Evolutionary conservation across 352 stramenopile genomes (phyloP), one percentile per base, ranked within the genome.

Genomic region (Phytophthora colocasiae): DNA sequence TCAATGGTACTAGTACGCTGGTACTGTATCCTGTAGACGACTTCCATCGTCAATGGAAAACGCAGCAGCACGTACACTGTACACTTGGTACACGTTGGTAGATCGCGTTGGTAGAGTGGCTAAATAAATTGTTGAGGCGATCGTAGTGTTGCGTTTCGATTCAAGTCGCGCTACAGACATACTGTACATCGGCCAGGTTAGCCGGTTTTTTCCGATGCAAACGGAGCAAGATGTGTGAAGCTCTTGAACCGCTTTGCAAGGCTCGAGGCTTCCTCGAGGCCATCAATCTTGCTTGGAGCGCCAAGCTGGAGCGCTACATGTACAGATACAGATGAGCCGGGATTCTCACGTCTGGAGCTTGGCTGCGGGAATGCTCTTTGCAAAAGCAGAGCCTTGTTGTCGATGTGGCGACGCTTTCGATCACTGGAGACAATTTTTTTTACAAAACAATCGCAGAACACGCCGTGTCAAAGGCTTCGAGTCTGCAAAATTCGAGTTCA

Each of bases 401-500:
- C 61, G 61, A 65, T 60, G 41, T 58, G 45, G 14, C 56, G 63
- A 71, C 45, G 41, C 32, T 49, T 67, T 71, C 54, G 55, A 74
- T 70, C 48, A 71, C 66, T 64, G 48, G 39, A 63, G 56, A 8
- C 44, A 26, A 61, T 48, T 55, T 39, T 61, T 53, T 63, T 58
- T 45, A 61, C 50, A 64, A 67, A 71, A 64, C 61, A 71, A 70
- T 63, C 32, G 1, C 46, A 15, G 51, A 69, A 69, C 64, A 72
- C 51, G 64, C 64, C 26, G 19, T 62, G 19, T 39, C 26, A 44
- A 54, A 72, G 58, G 19, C 19, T 2, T 14, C n/a, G 60, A 17
- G 36, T 24, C 15, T 22, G 14, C 1, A 36, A 52, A 48, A 59
- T 51, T 53, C 46, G 47, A 36, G 31, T 36, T 36, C 31, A 36